phyloP scores from a whole-genome alignment of 2,329 filamentous ascomycete species.

The Chaetomium strumarium region DNA sequence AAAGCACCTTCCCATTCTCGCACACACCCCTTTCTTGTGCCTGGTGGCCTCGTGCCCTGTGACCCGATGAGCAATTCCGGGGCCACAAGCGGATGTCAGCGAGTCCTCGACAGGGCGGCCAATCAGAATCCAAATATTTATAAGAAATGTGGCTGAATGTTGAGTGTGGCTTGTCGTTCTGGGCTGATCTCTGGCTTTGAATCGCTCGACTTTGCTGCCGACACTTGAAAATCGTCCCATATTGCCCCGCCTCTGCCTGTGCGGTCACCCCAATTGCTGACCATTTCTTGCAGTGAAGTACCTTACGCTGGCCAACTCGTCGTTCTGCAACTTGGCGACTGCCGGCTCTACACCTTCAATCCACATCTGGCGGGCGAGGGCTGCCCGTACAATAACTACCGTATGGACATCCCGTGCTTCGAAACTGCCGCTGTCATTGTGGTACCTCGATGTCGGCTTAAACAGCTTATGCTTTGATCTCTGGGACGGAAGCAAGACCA shows the following conservation, averaged over 20 bases:
- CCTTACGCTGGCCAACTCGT: neutral
- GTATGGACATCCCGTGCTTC: too few relatives aligned
- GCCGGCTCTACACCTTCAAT: too few relatives aligned
- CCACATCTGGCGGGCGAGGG: too few relatives aligned
- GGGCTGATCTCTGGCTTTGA: conserved; percentile 20
- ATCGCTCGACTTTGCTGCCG: neutral
- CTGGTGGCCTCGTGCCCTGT: too few relatives aligned
- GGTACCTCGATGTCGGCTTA: too few relatives aligned
- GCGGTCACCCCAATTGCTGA: neutral
- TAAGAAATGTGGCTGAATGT: conserved; percentile 21
- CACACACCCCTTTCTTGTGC: neutral
- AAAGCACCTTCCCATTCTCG: neutral
- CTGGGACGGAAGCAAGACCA: too few relatives aligned
- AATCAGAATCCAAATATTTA: conserved; percentile 22
- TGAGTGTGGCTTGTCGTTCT: conserved; percentile 25
- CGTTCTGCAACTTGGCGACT: too few relatives aligned
- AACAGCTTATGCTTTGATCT: too few relatives aligned
- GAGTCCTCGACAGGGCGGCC: neutral
- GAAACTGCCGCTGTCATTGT: too few relatives aligned
- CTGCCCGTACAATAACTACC: too few relatives aligned
- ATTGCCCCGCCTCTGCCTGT: neutral
- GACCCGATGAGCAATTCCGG: too few relatives aligned
- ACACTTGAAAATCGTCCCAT: conserved; percentile 12
- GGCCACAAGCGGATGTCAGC: neutral
- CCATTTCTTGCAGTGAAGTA: neutral